phyloP scores from a whole-genome alignment of 257 asterid species.

The Thymus mandschuricus region DNA sequence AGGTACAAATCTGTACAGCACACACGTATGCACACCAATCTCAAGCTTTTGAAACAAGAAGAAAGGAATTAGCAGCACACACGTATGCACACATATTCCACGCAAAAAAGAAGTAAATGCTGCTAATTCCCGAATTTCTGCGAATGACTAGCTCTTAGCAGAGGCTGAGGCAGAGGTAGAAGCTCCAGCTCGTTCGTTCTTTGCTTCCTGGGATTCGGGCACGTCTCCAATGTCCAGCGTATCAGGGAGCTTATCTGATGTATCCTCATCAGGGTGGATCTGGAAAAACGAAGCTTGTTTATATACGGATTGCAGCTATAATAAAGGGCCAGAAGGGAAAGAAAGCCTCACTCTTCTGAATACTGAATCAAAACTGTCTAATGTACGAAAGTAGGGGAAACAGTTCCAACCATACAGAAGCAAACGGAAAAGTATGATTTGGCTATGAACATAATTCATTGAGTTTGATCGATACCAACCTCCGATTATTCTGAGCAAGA shows the following conservation, averaged over 20 bases:
- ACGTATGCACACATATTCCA: slow-evolving; percentile 24
- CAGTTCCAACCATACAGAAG: slow-evolving; percentile 6
- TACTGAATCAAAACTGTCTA: background rate
- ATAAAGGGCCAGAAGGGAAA: background rate
- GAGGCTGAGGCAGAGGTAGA: slow-evolving; percentile 53
- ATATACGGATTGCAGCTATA: background rate
- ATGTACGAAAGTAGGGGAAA: background rate
- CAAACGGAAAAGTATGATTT: background rate
- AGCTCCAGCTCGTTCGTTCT: slow-evolving; percentile 43
- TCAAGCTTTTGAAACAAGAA: slow-evolving; percentile 11
- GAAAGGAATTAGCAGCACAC: background rate
- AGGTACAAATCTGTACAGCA: slow-evolving; percentile 33
- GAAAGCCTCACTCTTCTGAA: background rate
- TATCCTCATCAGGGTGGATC: slow-evolving; percentile 47
- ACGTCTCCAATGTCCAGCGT: slow-evolving; percentile 85
- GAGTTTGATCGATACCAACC: background rate
- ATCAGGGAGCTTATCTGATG: slow-evolving; percentile 73
- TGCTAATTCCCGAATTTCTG: background rate
- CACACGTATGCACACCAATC: slow-evolving; percentile 28
- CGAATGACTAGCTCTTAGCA: slow-evolving; percentile 39
- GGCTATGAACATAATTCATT: background rate
- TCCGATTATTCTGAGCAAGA: background rate
- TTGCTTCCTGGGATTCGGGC: slow-evolving; percentile 52
- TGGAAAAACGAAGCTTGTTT: slow-evolving; percentile 23
- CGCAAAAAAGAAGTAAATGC: background rate